Evolutionary conservation across 2,329 filamentous ascomycete species (phyloP).

Genomic region (Harringtonia lauricola): DNA sequence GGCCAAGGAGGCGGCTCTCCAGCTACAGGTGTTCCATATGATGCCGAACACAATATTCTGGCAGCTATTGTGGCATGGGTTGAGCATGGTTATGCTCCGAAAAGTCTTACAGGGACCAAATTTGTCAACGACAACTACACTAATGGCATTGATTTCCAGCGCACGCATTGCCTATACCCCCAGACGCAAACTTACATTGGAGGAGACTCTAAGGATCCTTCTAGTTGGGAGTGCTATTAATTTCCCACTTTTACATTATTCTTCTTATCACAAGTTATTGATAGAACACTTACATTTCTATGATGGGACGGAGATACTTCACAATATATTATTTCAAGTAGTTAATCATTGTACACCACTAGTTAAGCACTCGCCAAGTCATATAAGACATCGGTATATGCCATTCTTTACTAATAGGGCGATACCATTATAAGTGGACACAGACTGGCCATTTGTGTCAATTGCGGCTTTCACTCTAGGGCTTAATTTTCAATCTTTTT

Average conservation of each 20-base stretch:
- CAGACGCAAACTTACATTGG: slow-evolving; percentile 4
- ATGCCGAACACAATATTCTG: slow-evolving; percentile 29
- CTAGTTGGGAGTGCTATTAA: slow-evolving; percentile 4
- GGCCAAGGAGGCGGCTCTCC: slow-evolving; percentile 14
- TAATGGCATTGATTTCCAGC: slow-evolving; percentile 6
- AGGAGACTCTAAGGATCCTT: slow-evolving; percentile 2
- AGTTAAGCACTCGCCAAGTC: not conserved
- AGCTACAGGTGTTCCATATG: slow-evolving; percentile 14
- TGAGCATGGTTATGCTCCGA: slow-evolving; percentile 28
- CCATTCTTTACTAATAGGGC: not conserved
- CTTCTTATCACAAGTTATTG: not conserved
- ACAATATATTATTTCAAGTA: too few relatives aligned
- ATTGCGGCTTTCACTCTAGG: not conserved
- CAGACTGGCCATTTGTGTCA: not conserved
- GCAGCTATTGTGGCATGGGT: slow-evolving; percentile 36
- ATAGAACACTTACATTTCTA: too few relatives aligned
- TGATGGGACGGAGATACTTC: too few relatives aligned
- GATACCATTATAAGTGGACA: not conserved
- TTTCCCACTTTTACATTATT: not conserved
- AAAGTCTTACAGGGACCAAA: slow-evolving; percentile 15
- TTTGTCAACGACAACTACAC: slow-evolving; percentile 3
- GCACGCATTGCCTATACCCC: slow-evolving; percentile 6
- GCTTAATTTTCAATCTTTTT: not conserved
- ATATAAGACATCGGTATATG: not conserved
- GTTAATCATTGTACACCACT: too few relatives aligned